phyloP scores from a whole-genome alignment of 2,329 filamentous ascomycete genomes.

The Aspergillus ibericus region DNA sequence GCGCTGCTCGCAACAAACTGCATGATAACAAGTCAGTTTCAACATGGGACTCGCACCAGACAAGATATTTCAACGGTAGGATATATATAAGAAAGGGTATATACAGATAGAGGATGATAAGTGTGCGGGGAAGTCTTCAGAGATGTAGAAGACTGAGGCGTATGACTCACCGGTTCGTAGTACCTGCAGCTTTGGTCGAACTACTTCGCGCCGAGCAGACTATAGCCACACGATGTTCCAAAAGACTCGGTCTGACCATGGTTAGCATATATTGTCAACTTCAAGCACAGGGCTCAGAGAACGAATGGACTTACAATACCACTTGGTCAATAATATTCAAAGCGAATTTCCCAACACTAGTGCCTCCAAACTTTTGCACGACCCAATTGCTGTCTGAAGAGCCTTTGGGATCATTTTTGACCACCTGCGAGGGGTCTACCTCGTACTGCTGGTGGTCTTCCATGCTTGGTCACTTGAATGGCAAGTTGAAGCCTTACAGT shows the following conservation, averaged over 20 bases:
- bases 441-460: slow-evolving; percentile 14
- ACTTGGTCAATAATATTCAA: slow-evolving; percentile 72
- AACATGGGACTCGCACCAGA: neutral
- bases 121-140: neutral
- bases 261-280: slow-evolving; percentile 1
- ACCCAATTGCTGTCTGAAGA: slow-evolving; percentile 61
- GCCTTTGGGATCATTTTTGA: slow-evolving; percentile 17
- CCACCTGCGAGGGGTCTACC: slow-evolving; percentile 12
- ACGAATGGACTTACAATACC: slow-evolving; percentile 53
- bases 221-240: slow-evolving; percentile 75
- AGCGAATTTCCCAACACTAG: slow-evolving; percentile 92
- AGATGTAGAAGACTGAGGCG: neutral
- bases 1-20: slow-evolving; percentile 50
- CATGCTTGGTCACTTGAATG: slow-evolving; percentile 17
- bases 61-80: neutral
- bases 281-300: neutral
- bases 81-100: neutral
- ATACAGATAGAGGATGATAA: neutral
- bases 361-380: slow-evolving; percentile 94
- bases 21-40: slow-evolving; percentile 7
- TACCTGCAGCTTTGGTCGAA: slow-evolving; percentile 90
- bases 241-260: slow-evolving; percentile 57
- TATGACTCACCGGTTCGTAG: slow-evolving; percentile 80
- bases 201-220: slow-evolving; percentile 95
- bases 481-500: slow-evolving; percentile 11